Base-by-base conservation (phyloP, 805 yeast genomes). In the Candida loeiensis region DNA sequence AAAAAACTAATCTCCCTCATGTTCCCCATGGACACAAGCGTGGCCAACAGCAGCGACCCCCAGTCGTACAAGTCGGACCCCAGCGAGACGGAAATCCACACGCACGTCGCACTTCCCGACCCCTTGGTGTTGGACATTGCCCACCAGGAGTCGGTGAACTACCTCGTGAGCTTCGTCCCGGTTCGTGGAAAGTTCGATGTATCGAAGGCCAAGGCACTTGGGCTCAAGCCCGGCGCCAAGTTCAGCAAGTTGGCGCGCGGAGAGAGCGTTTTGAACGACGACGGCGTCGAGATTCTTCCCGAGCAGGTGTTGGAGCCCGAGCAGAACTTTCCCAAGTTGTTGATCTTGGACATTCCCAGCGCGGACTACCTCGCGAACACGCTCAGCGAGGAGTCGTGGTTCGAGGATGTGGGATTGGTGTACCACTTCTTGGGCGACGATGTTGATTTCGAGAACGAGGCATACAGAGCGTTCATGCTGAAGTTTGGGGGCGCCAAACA, bases 341-440 rank as follows among this genome's bases (percentile, higher is more conserved):
- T 88, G 19, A 67, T 91, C 2, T 49, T 91, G 5, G 97, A 91
- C 53, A 73, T 88, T 17, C 96, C 96, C 0, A 64, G 69, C 13
- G 40, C 45, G 0, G 57, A 54, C 0, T 84, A 81, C 51, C 50
- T 63, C 29, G 36, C 50, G 1, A 60, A 57, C 39, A 58, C 71
- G 11, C 32, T 66, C 8, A 36, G 35, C 7, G 49, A 51, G 26
- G 43, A 45, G 1, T 45, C 49, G 20, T 65, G 71, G 69, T 54
- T 56, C 78, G 69, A 66, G 32, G 63, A 68, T 2, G 63, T 73
- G 15, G 74, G 78, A 1, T 57, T 75, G 1, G 83, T 89, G 1
- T 89, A 86, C 56, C 95, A 87, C 59, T 76, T 87, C 42, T 61
- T 93, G 19, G 93, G 85, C n/a, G 76, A 71, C 4, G 75, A 71